A percentile compares a stretch with the other conserved stretches of the same genome.
Conservation (phyloP, 2,329 filamentous ascomycete species). For the Phaeoacremonium minimum region DNA sequence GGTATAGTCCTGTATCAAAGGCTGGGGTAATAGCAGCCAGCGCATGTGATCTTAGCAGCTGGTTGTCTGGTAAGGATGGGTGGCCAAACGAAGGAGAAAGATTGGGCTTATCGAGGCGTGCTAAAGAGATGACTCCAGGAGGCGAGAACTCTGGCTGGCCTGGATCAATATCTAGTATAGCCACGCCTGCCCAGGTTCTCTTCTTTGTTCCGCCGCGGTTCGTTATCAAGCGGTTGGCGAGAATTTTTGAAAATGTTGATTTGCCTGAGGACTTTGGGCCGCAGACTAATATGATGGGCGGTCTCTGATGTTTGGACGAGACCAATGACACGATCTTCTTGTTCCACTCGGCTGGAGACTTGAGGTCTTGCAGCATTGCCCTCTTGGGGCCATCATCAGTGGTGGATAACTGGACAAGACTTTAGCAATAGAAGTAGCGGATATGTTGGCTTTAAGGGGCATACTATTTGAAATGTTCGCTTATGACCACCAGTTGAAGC, state of each 20-base stretch:
- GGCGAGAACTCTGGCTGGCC: conserved; percentile 72
- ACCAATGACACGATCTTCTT: conserved; percentile 47
- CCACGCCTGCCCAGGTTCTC: conserved; percentile 31
- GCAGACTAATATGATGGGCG: conserved; percentile 52
- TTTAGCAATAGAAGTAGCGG: conserved; percentile 21
- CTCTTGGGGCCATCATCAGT: conserved; percentile 47
- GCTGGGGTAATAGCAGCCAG: conserved; percentile 62
- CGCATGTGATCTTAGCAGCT: conserved; percentile 58
- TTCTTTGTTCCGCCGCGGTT: conserved; percentile 20
- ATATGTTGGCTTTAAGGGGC: neutral
- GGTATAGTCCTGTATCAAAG: conserved; percentile 63
- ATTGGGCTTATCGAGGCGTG: conserved; percentile 56
- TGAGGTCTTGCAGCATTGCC: conserved; percentile 47
- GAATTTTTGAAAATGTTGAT: conserved; percentile 65
- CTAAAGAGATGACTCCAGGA: conserved; percentile 65
- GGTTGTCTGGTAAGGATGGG: conserved; percentile 27
- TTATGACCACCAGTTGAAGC: conserved; percentile 7
- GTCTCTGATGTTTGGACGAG: conserved; percentile 26
- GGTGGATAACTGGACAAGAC: conserved; percentile 41
- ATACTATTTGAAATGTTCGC: conserved; percentile 17
- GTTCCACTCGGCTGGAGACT: conserved; percentile 58
- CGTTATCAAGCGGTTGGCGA: conserved; percentile 65
- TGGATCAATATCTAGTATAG: conserved; percentile 71
- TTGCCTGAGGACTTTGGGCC: conserved; percentile 72
- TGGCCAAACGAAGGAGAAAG: conserved; percentile 67